Base-by-base conservation (phyloP, 441 rosid genomes). In the Erodium trifolium region DNA sequence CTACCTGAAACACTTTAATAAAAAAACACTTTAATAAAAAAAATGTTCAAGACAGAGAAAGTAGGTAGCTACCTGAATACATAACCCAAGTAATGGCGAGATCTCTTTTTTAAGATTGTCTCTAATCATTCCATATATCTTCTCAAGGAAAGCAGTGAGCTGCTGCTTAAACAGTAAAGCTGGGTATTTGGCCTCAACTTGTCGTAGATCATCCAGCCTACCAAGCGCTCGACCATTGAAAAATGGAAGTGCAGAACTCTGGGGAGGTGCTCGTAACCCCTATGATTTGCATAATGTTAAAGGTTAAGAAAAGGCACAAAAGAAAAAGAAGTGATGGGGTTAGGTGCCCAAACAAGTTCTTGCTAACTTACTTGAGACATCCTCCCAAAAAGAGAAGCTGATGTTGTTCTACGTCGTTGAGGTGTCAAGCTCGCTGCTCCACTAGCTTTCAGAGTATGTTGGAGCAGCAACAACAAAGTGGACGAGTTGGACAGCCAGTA, bases 131-230 rank as follows among this genome's bases (percentile, higher is more conserved):
- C 99, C 98, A 85, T 96, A 96, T 77, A 96, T 88, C 85, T 96
- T 96, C 87, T 96, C 98, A 66, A 93, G 96, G 87, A 85, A 96
- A 70, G 99, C 99, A 19, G 99, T 96, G 72, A 96, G 97, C 85
- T 96, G 99, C 83, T 96, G 99, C 81, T 96, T 96, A 81, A 96
- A 96, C 75, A 96, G 92, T 74, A 96, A 83, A 13, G 99, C 99
- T 4, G 99, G 99, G 81, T 96, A 96, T 78, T 96, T 93, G 70
- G 99, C 98, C 82, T 96, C 99, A 71, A 96, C 99, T 78, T 96
- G 99, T 60, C 96, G 82, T 70, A 90, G 72, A 78, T 91, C 97
- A 76, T 96, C 98, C 74, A 84, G 84, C 78, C 93, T 88, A 69
- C 88, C 84, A 80, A 88, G 79, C 41, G 88, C 87, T 70, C 92